These are phyloP conservation scores for Trichoderma arundinaceum DNA, from an alignment of 2,329 filamentous ascomycete genomes.

Conservation along the genomic window DNA sequence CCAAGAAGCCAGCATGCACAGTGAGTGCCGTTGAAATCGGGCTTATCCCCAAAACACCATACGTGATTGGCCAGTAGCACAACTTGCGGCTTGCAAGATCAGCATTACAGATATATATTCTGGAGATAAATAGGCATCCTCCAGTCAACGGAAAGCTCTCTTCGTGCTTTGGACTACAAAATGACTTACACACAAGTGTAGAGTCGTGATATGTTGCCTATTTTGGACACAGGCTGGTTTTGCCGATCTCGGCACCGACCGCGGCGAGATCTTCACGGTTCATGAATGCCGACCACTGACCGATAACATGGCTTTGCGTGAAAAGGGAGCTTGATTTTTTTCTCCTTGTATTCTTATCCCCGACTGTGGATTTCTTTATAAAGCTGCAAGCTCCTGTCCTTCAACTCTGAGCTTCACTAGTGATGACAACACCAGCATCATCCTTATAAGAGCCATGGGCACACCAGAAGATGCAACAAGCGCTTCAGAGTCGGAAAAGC, in stretches of 20 bases:
- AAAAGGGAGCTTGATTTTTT: background rate
- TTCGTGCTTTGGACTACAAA: background rate
- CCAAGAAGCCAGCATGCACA: background rate
- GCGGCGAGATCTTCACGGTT: constrained; percentile 30
- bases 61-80: background rate
- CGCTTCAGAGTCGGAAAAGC: constrained; percentile 17
- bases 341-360: background rate
- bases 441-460: constrained; percentile 6
- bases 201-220: constrained; percentile 7
- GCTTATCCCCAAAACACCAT: background rate
- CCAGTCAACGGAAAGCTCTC: background rate
- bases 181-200: background rate
- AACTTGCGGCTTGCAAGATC: background rate
- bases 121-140: background rate
- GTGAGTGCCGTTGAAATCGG: background rate
- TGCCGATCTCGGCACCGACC: constrained; percentile 39
- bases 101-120: background rate
- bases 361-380: background rate
- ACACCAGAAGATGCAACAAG: constrained; percentile 12
- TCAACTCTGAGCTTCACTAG: background rate
- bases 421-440: background rate
- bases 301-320: constrained; percentile 6
- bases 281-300: constrained; percentile 20
- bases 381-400: background rate
- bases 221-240: background rate